Evolutionary conservation across 768 basidiomycete genomes (phyloP), one percentile per base, ranked within the genome.

Genomic region (Goffeauzyma gilvescens): DNA sequence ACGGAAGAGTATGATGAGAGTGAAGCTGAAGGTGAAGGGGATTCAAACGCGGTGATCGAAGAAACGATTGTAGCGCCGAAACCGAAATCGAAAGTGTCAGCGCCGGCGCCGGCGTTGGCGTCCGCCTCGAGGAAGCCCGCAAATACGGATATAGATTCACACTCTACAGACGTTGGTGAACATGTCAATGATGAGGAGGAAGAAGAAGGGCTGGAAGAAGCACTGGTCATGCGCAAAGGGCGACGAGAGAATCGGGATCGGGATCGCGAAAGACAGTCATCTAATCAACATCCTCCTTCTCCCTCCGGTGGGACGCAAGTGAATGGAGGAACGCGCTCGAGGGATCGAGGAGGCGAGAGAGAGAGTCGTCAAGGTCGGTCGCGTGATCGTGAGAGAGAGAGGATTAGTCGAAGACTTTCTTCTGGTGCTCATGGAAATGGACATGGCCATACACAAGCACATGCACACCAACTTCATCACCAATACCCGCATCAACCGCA

Each of bases 121-220:
- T n/a, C n/a, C n/a, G n/a, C n/a, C n/a, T n/a, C n/a, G n/a, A n/a
- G n/a, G n/a, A n/a, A n/a, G n/a, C n/a, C n/a, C n/a, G n/a, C n/a
- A n/a, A n/a, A n/a, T n/a, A n/a, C n/a, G n/a, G n/a, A n/a, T n/a
- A n/a, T n/a, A n/a, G n/a, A n/a, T n/a, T n/a, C n/a, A n/a, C n/a
- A n/a, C n/a, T n/a, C n/a, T n/a, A n/a, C n/a, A n/a, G n/a, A n/a
- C n/a, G n/a, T n/a, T n/a, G n/a, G n/a, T n/a, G n/a, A n/a, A n/a
- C n/a, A 32, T 5, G 28, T 44, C 18, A 37, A 44, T 17, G 43
- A 44, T 2, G 43, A 36, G 13, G 43, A 41, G 3, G 8, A 18
- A 8, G 28, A 41, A 6, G 27, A 41, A 6, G 20, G 9, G 5
- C 14, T 10, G 3, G 39, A 20, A 6, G 18, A 28, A 5, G 15